Conservation (phyloP, 208 protist genomes). For the Crithidia brevicula region DNA sequence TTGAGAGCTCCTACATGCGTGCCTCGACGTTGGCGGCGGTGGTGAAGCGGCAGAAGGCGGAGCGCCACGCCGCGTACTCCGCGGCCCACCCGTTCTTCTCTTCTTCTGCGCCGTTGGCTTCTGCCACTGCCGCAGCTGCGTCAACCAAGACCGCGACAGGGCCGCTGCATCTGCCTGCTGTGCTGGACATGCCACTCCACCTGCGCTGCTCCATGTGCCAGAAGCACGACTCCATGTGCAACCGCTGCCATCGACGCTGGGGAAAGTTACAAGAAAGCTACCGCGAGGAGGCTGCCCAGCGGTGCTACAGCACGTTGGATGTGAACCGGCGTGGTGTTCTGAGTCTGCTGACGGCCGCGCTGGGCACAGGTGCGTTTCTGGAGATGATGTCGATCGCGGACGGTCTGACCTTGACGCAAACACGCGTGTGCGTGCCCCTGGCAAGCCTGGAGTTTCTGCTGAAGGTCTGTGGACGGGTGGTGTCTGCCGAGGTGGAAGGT, state of each 20-base stretch:
- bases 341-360: conserved; percentile 42
- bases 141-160: neutral
- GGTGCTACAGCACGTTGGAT: conserved; percentile 37
- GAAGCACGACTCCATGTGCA: conserved; percentile 64
- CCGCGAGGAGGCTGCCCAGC: conserved; percentile 9
- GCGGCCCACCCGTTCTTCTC: conserved; percentile 9
- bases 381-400: conserved; percentile 45
- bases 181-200: conserved; percentile 49
- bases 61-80: conserved; percentile 19
- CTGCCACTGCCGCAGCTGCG: neutral
- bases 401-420: conserved; percentile 4
- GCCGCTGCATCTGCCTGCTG: conserved; percentile 24
- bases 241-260: conserved; percentile 52
- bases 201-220: conserved; percentile 56
- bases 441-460: conserved; percentile 4
- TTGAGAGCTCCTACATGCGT: conserved; percentile 19
- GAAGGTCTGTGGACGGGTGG: conserved; percentile 1
- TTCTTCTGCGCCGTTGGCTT: too few species aligned
- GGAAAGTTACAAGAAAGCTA: conserved; percentile 22
- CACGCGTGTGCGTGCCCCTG: conserved; percentile 7
- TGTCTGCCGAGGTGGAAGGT: neutral
- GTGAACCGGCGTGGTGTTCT: conserved; percentile 20
- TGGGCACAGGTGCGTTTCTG: conserved; percentile 43
- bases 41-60: conserved; percentile 14
- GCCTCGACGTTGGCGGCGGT: conserved; percentile 1